phyloP scores from a whole-genome alignment of 2,329 filamentous ascomycete species.

The Pseudophaeomoniella oleicola region DNA sequence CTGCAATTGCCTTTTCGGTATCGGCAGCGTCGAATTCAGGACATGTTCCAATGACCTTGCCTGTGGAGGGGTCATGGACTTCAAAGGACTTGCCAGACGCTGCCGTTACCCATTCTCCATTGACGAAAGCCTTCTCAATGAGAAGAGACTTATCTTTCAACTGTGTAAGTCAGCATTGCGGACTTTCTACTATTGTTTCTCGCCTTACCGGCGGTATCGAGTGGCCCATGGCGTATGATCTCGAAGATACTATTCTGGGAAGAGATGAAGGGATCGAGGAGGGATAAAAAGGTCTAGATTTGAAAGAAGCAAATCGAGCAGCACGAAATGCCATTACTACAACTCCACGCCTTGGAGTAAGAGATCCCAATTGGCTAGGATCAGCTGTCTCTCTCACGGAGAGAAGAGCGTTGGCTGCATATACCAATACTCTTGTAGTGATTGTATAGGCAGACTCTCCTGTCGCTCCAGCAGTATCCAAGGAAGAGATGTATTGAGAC shows the following conservation, averaged over 20 bases:
- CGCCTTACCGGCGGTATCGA: slow-evolving; percentile 1
- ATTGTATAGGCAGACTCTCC: too few species aligned
- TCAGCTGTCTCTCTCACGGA: too few species aligned
- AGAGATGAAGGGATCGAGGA: background rate
- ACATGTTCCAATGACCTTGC: slow-evolving; percentile 63
- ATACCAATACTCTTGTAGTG: too few species aligned
- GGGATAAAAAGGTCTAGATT: background rate
- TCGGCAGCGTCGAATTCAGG: slow-evolving; percentile 70
- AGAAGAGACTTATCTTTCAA: slow-evolving; percentile 69
- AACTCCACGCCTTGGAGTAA: too few species aligned
- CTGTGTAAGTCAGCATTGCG: slow-evolving; percentile 23
- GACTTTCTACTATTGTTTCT: background rate
- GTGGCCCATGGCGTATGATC: slow-evolving; percentile 2
- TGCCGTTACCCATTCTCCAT: slow-evolving; percentile 82
- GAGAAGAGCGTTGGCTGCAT: too few species aligned
- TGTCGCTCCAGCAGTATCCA: too few species aligned
- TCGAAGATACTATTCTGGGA: background rate
- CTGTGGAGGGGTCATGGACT: slow-evolving; percentile 73
- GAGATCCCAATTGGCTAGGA: too few species aligned
- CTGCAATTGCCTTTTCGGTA: slow-evolving; percentile 65
- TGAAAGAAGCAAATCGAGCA: background rate
- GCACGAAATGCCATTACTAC: background rate
- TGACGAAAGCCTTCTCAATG: slow-evolving; percentile 73
- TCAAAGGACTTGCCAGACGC: slow-evolving; percentile 85
- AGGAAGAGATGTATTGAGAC: too few species aligned